A percentile compares a stretch with the other conserved stretches of the same genome.
These are phyloP conservation scores for Verticillium longisporum DNA, from an alignment of 2,329 filamentous ascomycete genomes.

Conservation along the genomic window DNA sequence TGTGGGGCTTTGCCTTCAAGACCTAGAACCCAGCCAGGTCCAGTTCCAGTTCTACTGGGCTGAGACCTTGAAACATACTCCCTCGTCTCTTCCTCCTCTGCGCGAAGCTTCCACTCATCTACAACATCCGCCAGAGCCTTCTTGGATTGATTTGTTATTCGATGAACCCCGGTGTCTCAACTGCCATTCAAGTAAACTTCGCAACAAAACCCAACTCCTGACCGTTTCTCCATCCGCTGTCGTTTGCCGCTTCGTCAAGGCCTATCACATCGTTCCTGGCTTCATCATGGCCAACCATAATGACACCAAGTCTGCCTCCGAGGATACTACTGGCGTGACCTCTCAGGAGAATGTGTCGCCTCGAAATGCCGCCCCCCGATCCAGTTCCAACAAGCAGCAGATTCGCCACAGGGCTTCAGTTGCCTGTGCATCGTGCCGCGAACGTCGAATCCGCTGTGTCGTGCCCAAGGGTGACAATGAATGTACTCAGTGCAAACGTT, in stretches of 20 bases:
- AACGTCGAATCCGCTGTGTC: slow-evolving; percentile 40
- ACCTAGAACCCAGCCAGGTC: too few relatives aligned
- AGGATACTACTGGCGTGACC: slow-evolving; percentile 16
- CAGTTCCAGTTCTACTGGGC: too few relatives aligned
- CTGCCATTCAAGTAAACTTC: background rate
- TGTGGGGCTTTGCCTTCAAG: background rate
- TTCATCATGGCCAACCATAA: slow-evolving; percentile 3
- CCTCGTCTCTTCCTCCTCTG: background rate
- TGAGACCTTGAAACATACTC: background rate
- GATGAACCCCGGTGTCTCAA: background rate
- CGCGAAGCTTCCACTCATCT: background rate
- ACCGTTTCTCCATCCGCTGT: background rate
- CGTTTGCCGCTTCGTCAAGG: background rate
- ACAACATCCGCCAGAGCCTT: background rate
- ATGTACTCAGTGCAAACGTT: slow-evolving; percentile 45
- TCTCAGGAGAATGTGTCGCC: slow-evolving; percentile 27
- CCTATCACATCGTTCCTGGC: background rate
- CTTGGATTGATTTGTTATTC: background rate
- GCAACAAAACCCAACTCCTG: too few relatives aligned
- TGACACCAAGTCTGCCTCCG: slow-evolving; percentile 7
- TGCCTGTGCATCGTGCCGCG: slow-evolving; percentile 47
- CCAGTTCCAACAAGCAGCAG: slow-evolving; percentile 23
- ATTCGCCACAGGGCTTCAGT: slow-evolving; percentile 43
- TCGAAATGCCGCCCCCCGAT: slow-evolving; percentile 17
- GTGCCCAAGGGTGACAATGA: slow-evolving; percentile 42